Evolutionary conservation across 1,284 basidiomycete genomes (phyloP).

Genomic region (Ganoderma boninense): DNA sequence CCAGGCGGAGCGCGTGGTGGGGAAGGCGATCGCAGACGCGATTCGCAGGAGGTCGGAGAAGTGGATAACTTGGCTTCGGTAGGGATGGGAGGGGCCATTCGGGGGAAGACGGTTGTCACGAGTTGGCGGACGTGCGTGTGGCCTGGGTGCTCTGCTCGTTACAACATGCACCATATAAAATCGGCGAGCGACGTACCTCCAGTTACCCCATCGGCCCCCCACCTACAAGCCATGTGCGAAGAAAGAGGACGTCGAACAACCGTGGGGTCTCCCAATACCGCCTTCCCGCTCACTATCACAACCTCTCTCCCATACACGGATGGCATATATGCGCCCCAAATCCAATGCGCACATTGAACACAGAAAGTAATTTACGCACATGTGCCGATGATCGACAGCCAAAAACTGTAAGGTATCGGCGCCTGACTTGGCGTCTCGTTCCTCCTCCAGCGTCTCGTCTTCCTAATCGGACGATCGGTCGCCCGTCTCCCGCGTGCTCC

Average conservation of each 20-base stretch:
- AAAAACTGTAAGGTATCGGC: too few relatives aligned
- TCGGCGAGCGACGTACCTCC: background rate
- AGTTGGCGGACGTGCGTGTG: background rate
- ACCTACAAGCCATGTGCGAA: too few relatives aligned
- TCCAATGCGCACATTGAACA: background rate
- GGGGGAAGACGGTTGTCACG: background rate
- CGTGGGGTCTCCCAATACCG: background rate
- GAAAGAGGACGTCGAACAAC: background rate
- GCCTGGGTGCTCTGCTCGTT: background rate
- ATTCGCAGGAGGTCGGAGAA: slow-evolving; percentile 51
- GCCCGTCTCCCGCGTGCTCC: too few relatives aligned
- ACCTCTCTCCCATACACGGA: background rate
- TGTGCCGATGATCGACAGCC: too few relatives aligned
- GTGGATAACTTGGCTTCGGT: slow-evolving; percentile 53
- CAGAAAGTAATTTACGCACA: background rate
- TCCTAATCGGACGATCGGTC: too few relatives aligned
- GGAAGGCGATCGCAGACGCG: slow-evolving; percentile 54
- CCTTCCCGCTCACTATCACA: background rate
- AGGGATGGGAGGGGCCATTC: background rate
- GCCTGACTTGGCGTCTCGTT: too few relatives aligned
- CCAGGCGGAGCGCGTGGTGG: slow-evolving; percentile 60
- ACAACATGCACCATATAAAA: too few relatives aligned
- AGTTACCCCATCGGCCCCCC: background rate
- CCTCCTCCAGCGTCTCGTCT: too few relatives aligned
- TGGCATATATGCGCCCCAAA: background rate